These are phyloP conservation scores for Kernera saxatilis DNA, from an alignment of 345 rosid genomes.

Conservation along the genomic window DNA sequence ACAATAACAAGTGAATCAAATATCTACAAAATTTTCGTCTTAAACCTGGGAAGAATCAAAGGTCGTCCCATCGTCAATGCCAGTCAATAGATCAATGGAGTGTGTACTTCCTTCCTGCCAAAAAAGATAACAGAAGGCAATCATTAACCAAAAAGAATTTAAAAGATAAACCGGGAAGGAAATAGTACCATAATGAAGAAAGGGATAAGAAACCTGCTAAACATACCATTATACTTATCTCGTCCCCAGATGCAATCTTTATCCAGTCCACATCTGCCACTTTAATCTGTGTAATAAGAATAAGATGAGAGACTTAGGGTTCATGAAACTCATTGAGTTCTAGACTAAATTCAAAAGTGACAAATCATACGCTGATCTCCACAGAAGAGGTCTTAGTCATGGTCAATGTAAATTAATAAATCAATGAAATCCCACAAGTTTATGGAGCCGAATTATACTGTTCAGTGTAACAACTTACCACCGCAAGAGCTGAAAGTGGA, in stretches of 20 bases:
- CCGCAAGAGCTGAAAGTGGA: constrained; percentile 60
- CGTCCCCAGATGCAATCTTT: constrained; percentile 66
- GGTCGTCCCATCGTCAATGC: constrained; percentile 58
- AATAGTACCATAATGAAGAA: not conserved
- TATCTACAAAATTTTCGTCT: constrained; percentile 9
- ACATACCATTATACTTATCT: constrained; percentile 80
- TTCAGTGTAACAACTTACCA: constrained; percentile 42
- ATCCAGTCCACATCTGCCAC: constrained; percentile 95
- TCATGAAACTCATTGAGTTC: not conserved
- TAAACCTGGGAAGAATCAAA: constrained; percentile 83
- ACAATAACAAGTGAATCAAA: not conserved
- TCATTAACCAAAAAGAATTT: not conserved
- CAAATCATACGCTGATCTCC: not conserved
- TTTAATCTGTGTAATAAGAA: constrained; percentile 54
- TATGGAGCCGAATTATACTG: not conserved
- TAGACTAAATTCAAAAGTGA: not conserved
- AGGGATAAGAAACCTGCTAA: constrained; percentile 10
- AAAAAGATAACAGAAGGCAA: constrained; percentile 7
- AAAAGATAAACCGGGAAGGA: not conserved
- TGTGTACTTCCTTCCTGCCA: constrained; percentile 70
- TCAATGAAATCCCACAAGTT: not conserved
- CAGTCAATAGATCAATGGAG: constrained; percentile 58
- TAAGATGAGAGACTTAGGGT: constrained; percentile 12
- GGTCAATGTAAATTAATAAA: not conserved
- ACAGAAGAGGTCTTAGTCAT: not conserved